phyloP scores from a whole-genome alignment of 2,329 filamentous ascomycete species.

The Ophiostoma quercus region DNA sequence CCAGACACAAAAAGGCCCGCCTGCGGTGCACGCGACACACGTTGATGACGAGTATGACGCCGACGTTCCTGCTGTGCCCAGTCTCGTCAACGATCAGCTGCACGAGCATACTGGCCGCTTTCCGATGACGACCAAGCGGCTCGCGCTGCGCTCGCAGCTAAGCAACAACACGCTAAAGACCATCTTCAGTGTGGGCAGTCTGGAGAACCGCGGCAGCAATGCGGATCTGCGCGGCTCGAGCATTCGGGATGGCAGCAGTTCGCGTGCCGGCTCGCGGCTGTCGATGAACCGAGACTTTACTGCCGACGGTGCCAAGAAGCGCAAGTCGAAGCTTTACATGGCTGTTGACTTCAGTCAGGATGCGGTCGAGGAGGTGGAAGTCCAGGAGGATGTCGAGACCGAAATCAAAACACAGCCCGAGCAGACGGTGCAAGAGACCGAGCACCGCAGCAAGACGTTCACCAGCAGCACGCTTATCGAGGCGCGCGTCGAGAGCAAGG shows the following conservation, averaged over 20 bases:
- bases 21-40: slow-evolving; percentile 30
- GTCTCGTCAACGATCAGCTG: background rate
- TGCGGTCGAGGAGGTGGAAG: slow-evolving; percentile 15
- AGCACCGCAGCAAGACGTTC: background rate
- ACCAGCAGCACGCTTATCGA: background rate
- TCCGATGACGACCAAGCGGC: slow-evolving; percentile 35
- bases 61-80: background rate
- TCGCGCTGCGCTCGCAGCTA: slow-evolving; percentile 38
- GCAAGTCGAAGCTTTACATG: slow-evolving; percentile 31
- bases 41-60: slow-evolving; percentile 30
- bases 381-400: background rate
- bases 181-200: slow-evolving; percentile 47
- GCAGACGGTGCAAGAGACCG: background rate
- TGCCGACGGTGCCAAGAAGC: slow-evolving; percentile 27
- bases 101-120: slow-evolving; percentile 32
- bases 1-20: slow-evolving; percentile 25
- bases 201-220: slow-evolving; percentile 33
- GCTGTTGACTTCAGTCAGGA: slow-evolving; percentile 19
- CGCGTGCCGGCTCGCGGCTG: slow-evolving; percentile 5
- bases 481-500: background rate
- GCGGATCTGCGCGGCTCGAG: slow-evolving; percentile 12
- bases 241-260: background rate
- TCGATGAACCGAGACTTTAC: background rate
- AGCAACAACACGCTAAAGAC: slow-evolving; percentile 47
- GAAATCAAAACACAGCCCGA: background rate